Evolutionary conservation across 768 basidiomycete species (phyloP), one percentile per base, ranked within the genome.

Genomic region (Termitomyces bulborhizus): DNA sequence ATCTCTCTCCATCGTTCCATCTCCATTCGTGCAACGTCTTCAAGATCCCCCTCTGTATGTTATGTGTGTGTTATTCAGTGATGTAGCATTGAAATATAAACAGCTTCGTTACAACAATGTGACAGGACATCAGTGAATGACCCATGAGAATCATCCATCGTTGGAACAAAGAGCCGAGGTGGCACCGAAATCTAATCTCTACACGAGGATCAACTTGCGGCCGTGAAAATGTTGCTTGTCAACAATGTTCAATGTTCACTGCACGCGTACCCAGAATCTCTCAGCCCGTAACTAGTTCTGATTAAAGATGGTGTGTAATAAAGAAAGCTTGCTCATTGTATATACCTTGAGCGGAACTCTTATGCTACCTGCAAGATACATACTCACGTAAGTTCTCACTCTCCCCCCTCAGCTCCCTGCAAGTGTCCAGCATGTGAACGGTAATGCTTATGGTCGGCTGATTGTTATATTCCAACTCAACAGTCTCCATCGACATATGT

Each of bases 351-450:
- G 26, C 49, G n/a, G 39, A 62, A 62, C 34, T 57, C 43, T 2
- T 37, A 13, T 31, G 13, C 5, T 53, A 86, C 83, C 79, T 88
- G 34, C 88, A 90, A 68, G 78, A 81, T 46, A 54, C 81, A 3
- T 66, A 13, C 15, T 3, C 74, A n/a, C 58, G 82, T 31, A 84
- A 89, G 84, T 74, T 86, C 3, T 75, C 76, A 18, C 70, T 78
- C 53, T n/a, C 16, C 37, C 56, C 36, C 52, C 58, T 4, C 46
- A 55, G 5, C 26, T 72, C 5, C 73, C 76, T 18, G 58, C 60
- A 46, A 66, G 69, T 55, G 61, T 84, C 12, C 78, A 88, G 61
- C 66, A 77, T 21, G 21, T 21, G 21, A 21, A 21, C 21, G 21
- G 21, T 21, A 21, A 44, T 69, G 51, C 66, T 83, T 36, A 36